phyloP scores from a whole-genome alignment of 306 rosid genomes.

The Casuarina glauca region DNA sequence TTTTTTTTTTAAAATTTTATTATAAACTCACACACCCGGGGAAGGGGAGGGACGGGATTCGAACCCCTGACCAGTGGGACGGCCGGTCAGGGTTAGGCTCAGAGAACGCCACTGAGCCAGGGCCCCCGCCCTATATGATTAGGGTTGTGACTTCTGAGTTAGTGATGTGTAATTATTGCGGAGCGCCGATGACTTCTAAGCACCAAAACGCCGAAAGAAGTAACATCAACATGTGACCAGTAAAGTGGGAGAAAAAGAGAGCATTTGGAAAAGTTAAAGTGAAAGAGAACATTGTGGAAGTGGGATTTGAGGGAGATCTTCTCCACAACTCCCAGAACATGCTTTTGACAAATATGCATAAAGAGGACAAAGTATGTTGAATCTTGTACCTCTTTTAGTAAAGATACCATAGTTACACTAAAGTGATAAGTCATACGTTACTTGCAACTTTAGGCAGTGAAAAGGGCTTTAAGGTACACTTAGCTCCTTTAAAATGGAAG shows the following conservation, averaged over 20 bases:
- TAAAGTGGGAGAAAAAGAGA: conserved; percentile 18
- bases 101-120: too few species aligned
- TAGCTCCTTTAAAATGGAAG: too few species aligned
- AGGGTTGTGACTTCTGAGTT: neutral
- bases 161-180: neutral
- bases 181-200: neutral
- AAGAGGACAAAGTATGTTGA: neutral
- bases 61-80: too few species aligned
- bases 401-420: too few species aligned
- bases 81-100: too few species aligned
- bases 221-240: neutral
- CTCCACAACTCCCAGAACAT: conserved; percentile 14
- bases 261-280: conserved; percentile 14
- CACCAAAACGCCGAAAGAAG: neutral
- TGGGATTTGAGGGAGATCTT: conserved; percentile 16
- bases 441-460: too few species aligned
- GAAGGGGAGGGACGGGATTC: too few species aligned
- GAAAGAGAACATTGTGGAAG: conserved; percentile 1
- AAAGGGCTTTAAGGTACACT: too few species aligned
- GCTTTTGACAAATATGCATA: conserved; percentile 15
- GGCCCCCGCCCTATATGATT: neutral
- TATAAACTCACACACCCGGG: too few species aligned
- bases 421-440: too few species aligned
- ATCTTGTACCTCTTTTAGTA: too few species aligned
- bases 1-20: too few species aligned